phyloP scores from a whole-genome alignment of 164 flowering plant genomes.

The Taxillus chinensis region DNA sequence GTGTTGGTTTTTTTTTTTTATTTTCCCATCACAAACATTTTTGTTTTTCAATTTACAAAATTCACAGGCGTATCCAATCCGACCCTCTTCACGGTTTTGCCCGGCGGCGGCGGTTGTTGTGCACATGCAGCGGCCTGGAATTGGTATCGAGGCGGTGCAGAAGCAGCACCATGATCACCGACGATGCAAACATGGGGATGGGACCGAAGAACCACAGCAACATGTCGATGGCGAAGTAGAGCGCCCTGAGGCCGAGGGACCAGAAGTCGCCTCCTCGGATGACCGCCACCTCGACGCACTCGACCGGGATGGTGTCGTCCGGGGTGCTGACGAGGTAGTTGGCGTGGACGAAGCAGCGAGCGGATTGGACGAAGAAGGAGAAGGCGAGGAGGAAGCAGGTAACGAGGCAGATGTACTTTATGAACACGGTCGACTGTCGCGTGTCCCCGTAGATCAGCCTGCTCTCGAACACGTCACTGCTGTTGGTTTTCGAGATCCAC shows the following conservation, averaged over 20 bases:
- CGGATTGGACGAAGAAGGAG: not conserved
- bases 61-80: not conserved
- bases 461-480: slow-evolving; percentile 19
- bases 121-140: slow-evolving; percentile 20
- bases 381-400: not conserved
- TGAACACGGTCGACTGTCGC: slow-evolving; percentile 25
- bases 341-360: not conserved
- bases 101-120: not conserved
- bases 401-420: slow-evolving; percentile 2
- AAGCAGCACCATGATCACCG: slow-evolving; percentile 26
- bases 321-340: not conserved
- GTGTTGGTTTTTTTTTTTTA: no score
- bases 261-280: slow-evolving; percentile 43
- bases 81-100: not conserved
- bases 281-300: slow-evolving; percentile 26
- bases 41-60: no score
- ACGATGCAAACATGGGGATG: slow-evolving; percentile 37
- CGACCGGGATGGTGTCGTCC: slow-evolving; percentile 8
- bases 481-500: slow-evolving; percentile 24
- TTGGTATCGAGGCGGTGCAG: slow-evolving; percentile 32
- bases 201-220: slow-evolving; percentile 62
- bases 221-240: slow-evolving; percentile 38
- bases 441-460: slow-evolving; percentile 39
- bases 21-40: no score
- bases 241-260: slow-evolving; percentile 48